Evolutionary conservation across 257 asterid genomes (phyloP).

Genomic region (Ballota nigra): DNA sequence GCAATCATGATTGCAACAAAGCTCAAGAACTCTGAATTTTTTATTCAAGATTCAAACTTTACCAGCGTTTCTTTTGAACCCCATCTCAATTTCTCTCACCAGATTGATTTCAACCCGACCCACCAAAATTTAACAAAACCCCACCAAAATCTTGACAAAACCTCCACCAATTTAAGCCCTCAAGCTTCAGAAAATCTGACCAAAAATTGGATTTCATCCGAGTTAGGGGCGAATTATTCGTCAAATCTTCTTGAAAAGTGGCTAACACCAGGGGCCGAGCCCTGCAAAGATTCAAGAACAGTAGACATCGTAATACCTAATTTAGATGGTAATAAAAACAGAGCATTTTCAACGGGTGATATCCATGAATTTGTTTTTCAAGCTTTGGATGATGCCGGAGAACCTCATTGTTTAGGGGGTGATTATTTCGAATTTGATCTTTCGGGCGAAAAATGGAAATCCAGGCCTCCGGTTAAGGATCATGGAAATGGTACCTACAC

Average conservation of each 20-base stretch:
- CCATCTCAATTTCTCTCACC: neutral
- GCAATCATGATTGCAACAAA: slow-evolving; percentile 47
- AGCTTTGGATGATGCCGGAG: slow-evolving; percentile 69
- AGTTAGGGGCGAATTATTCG: slow-evolving; percentile 59
- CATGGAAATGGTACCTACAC: slow-evolving; percentile 65
- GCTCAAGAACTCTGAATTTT: slow-evolving; percentile 27
- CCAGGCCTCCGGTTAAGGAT: slow-evolving; percentile 82
- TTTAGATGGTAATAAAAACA: slow-evolving; percentile 43
- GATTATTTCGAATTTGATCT: slow-evolving; percentile 88
- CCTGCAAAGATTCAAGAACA: slow-evolving; percentile 62
- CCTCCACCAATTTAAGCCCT: slow-evolving; percentile 24
- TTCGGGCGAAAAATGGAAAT: slow-evolving; percentile 76
- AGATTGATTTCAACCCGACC: slow-evolving; percentile 23
- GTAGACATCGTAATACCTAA: slow-evolving; percentile 45
- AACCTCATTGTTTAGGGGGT: slow-evolving; percentile 75
- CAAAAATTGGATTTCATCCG: slow-evolving; percentile 58
- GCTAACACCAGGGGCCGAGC: slow-evolving; percentile 71
- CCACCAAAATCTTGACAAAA: slow-evolving; percentile 18
- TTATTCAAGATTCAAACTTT: slow-evolving; percentile 34
- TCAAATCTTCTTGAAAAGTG: slow-evolving; percentile 49
- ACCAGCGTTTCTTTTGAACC: slow-evolving; percentile 27
- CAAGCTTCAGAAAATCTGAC: slow-evolving; percentile 26
- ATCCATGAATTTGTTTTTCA: slow-evolving; percentile 71
- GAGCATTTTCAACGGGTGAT: slow-evolving; percentile 56
- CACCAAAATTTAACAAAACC: slow-evolving; percentile 19